These are phyloP conservation scores for Schizonepeta tenuifolia DNA, from an alignment of 257 asterid genomes.

Conservation along the genomic window DNA sequence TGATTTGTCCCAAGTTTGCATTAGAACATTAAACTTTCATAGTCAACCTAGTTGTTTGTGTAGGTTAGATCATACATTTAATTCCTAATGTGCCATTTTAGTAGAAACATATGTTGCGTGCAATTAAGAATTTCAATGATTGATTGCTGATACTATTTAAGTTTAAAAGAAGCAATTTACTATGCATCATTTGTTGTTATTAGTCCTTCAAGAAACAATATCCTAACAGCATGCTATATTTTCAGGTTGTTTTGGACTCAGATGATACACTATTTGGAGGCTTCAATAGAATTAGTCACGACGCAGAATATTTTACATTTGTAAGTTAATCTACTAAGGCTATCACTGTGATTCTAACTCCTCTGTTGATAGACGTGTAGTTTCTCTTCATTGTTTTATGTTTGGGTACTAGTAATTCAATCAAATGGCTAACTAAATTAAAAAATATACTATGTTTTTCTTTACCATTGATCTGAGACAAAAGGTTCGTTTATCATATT, in stretches of 20 bases:
- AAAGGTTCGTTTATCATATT: not conserved
- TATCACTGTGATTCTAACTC: not conserved
- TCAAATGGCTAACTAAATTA: not conserved
- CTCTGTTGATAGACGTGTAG: not conserved
- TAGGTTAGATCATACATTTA: not conserved
- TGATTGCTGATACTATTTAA: too few relatives aligned
- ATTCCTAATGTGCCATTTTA: not conserved
- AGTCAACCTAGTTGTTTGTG: not conserved
- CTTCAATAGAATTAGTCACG: conserved; percentile 67
- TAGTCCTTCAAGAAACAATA: not conserved
- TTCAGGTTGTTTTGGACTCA: conserved; percentile 82
- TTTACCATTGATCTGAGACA: not conserved
- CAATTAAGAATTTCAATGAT: not conserved
- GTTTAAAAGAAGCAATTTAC: too few relatives aligned
- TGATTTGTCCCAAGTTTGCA: too few relatives aligned
- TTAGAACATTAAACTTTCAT: not conserved
- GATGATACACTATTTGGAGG: conserved; percentile 82
- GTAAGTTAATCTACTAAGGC: conserved; percentile 50
- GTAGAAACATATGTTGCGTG: not conserved
- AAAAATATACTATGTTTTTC: not conserved
- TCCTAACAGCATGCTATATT: conserved; percentile 3
- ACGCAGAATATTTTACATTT: conserved; percentile 73
- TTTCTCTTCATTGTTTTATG: conserved; percentile 1
- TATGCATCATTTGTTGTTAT: not conserved
- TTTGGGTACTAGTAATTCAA: not conserved